Base-by-base conservation (phyloP, 192 early-diverging fungal genomes). In the Coemansia furcata region DNA sequence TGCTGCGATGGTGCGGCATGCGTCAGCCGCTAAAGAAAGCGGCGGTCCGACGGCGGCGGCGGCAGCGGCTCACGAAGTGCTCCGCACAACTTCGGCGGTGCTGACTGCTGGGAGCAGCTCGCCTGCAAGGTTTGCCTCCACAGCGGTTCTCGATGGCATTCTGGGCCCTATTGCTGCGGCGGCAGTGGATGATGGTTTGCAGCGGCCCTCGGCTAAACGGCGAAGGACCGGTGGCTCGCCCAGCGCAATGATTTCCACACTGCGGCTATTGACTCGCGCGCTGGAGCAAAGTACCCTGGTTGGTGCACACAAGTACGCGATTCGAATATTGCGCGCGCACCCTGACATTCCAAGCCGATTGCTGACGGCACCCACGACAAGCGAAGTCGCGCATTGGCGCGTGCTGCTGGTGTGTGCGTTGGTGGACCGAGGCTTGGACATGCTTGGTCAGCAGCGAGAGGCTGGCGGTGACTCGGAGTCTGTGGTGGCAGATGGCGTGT, bases 311-410 rank as follows among this genome's bases (percentile, higher is more conserved):
- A 54, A 30, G 38, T 66, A 73, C 37, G 58, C 55, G 30, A 38
- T 75, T 6, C 67, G 62, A 32, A 69, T 75, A 10, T 43, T 80
- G 42, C 72, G 78, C 15, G 57, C 69, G 0, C 65, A 52, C 14
- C 1, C 54, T 4, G 14, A 33, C 29, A 17, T 6, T 17, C 4
- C 15, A 6, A 35, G 12, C 14, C 54, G 32, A 14, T 23, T 57
- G 15, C 7, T 57, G 5, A 17, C 29, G 3, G 12, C 29, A 55
- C 3, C 8, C 11, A 4, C 11, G 6, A 21, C 46, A 3, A 9
- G 46, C 1, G 19, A 47, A 19, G 21, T 21, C 21, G 19, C 54
- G 17, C 54, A 14, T 17, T 57, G 54, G 54, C 12, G 30, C 15
- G 6, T 33, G 4, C 60, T 44, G 5, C 44, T 79, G 8, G 54